phyloP scores from a whole-genome alignment of 495 filamentous ascomycete genomes.

The Lasiosphaeria ovina region DNA sequence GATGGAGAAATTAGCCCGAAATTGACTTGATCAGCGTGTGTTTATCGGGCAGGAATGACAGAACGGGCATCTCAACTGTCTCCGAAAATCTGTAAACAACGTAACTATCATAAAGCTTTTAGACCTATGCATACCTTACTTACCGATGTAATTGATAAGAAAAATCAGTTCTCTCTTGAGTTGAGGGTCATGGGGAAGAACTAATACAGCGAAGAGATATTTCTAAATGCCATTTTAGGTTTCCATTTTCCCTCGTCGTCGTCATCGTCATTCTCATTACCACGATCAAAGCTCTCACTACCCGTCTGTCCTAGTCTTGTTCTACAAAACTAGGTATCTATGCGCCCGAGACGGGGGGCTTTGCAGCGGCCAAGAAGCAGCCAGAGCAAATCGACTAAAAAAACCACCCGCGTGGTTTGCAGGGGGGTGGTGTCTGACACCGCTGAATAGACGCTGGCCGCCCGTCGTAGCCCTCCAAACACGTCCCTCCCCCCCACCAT shows the following conservation, averaged over 20 bases:
- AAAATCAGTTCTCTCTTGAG: no score
- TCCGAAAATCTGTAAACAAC: no score
- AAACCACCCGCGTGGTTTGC: neutral
- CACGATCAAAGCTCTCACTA: no score
- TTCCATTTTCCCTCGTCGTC: no score
- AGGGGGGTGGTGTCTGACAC: neutral
- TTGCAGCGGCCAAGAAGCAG: neutral
- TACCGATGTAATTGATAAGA: no score
- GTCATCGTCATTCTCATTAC: no score
- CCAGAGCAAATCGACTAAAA: neutral
- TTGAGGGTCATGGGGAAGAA: no score
- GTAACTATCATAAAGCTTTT: no score
- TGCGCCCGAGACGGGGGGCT: neutral
- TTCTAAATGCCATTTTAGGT: no score
- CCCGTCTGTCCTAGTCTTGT: no score
- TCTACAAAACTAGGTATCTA: neutral
- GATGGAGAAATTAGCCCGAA: conserved; percentile 17
- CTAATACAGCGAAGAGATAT: no score
- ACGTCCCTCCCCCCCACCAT: neutral
- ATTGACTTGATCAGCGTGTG: neutral
- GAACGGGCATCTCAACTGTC: neutral
- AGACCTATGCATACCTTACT: no score
- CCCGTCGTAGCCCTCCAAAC: conserved; percentile 17
- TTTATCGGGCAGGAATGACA: neutral
- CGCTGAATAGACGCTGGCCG: conserved; percentile 24